Conservation (phyloP, 2,329 filamentous ascomycete genomes). For the Bertia moriformis region DNA sequence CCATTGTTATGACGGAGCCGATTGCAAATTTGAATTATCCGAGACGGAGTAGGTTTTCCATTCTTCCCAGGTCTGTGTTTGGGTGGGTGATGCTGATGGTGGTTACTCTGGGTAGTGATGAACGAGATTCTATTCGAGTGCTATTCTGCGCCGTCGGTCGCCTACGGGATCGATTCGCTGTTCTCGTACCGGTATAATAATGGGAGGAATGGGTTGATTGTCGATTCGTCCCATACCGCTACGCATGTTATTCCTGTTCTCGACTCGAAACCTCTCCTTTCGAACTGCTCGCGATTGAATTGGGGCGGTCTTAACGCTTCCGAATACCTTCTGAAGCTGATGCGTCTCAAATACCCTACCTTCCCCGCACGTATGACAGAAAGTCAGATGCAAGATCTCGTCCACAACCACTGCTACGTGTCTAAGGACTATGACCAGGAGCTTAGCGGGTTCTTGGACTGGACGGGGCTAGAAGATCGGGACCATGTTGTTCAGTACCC, state of each 20-base stretch:
- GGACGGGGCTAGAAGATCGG: slow-evolving; percentile 79
- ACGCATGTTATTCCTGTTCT: slow-evolving; percentile 92
- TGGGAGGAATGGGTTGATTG: slow-evolving; percentile 71
- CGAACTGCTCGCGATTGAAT: slow-evolving; percentile 76
- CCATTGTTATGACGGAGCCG: slow-evolving; percentile 89
- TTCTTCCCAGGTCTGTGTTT: not conserved
- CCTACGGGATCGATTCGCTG: slow-evolving; percentile 89
- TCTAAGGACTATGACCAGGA: slow-evolving; percentile 73
- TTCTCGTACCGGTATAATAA: slow-evolving; percentile 92
- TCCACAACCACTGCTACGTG: slow-evolving; percentile 80
- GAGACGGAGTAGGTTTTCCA: slow-evolving; percentile 55
- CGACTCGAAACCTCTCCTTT: slow-evolving; percentile 69
- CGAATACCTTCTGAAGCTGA: slow-evolving; percentile 80
- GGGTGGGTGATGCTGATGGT: too few relatives aligned
- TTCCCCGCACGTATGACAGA: slow-evolving; percentile 77
- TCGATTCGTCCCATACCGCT: slow-evolving; percentile 83
- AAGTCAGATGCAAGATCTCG: slow-evolving; percentile 74
- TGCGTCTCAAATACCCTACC: slow-evolving; percentile 79
- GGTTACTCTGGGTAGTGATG: slow-evolving; percentile 58
- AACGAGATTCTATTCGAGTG: slow-evolving; percentile 95
- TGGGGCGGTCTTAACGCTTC: slow-evolving; percentile 87
- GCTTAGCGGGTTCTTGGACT: slow-evolving; percentile 65
- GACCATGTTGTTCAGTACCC: slow-evolving; percentile 85
- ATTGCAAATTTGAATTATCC: slow-evolving; percentile 84
- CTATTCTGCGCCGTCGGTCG: slow-evolving; percentile 76